phyloP scores from a whole-genome alignment of 202 grass and related monocot genomes.

The Schoenoplectus triqueter region DNA sequence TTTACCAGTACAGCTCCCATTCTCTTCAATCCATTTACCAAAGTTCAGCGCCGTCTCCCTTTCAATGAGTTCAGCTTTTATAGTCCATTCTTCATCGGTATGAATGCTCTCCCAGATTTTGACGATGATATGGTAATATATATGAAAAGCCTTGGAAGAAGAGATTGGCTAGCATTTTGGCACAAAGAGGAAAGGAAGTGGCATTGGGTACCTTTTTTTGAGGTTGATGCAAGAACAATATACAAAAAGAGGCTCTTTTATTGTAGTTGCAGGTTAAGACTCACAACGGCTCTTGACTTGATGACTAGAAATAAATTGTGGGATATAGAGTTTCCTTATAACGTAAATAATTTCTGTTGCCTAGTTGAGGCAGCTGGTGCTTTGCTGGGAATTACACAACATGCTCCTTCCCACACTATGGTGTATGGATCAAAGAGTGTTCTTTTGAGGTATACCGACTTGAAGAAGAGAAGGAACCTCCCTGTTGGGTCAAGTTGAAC shows the following conservation, averaged over 20 bases:
- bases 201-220: not conserved
- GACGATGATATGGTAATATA: not conserved
- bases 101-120: not conserved
- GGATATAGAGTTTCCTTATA: not conserved
- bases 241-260: not conserved
- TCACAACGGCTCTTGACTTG: not conserved
- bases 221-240: not conserved
- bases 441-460: constrained; percentile 28
- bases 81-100: not conserved
- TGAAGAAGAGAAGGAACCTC: constrained; percentile 1
- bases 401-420: not conserved
- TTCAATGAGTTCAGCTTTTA: not conserved
- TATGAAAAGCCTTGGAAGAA: not conserved
- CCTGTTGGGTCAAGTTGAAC: constrained; percentile 5
- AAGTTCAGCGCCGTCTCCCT: not conserved
- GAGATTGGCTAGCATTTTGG: not conserved
- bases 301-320: not conserved
- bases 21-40: constrained; percentile 18
- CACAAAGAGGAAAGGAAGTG: not conserved
- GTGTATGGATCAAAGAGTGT: not conserved
- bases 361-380: not conserved
- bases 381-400: not conserved
- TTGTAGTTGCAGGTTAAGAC: not conserved
- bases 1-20: not conserved
- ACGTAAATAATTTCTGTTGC: not conserved